These are phyloP conservation scores for Aechmea fasciata DNA, from an alignment of 176 grass and related monocot genomes.

Conservation along the genomic window DNA sequence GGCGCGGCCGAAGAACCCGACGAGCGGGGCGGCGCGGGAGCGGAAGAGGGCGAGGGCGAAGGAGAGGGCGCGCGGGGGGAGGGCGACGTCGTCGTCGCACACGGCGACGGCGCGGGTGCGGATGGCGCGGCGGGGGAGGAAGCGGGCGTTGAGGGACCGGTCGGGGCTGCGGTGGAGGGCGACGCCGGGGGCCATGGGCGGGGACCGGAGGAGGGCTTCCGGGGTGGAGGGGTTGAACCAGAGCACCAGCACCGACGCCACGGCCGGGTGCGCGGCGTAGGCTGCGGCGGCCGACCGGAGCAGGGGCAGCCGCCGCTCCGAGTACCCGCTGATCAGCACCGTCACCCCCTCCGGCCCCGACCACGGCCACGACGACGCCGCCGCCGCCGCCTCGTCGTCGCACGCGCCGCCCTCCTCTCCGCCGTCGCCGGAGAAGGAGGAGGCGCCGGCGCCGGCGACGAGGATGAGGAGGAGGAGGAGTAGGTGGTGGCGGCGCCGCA, in stretches of 20 bases:
- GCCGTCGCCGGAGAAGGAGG: too few species aligned
- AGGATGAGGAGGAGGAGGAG: too few species aligned
- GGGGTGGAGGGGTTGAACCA: conserved; percentile 70
- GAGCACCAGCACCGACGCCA: conserved; percentile 46
- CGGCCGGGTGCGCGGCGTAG: conserved; percentile 45
- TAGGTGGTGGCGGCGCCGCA: too few species aligned
- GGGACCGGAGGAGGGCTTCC: conserved; percentile 6
- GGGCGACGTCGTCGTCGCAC: conserved; percentile 55
- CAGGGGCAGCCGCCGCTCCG: conserved; percentile 52
- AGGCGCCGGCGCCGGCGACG: too few species aligned
- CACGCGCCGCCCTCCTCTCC: too few species aligned
- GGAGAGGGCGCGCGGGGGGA: conserved; percentile 39
- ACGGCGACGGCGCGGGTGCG: conserved; percentile 45
- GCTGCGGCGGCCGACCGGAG: conserved; percentile 43
- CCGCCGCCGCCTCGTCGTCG: too few species aligned
- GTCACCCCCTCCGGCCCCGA: conserved; percentile 18
- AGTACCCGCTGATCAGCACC: conserved; percentile 67
- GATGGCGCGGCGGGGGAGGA: conserved; percentile 56
- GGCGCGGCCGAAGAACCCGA: conserved; percentile 74
- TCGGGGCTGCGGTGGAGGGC: conserved; percentile 37
- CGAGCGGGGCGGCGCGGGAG: conserved; percentile 21
- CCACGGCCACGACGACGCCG: too few species aligned
- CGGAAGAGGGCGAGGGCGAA: conserved; percentile 49
- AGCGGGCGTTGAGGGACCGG: conserved; percentile 69
- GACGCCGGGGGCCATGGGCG: conserved; percentile 29